Evolutionary conservation across 495 filamentous ascomycete species (phyloP), one percentile per base, ranked within the genome.

Genomic region (Daldinia vernicosa): DNA sequence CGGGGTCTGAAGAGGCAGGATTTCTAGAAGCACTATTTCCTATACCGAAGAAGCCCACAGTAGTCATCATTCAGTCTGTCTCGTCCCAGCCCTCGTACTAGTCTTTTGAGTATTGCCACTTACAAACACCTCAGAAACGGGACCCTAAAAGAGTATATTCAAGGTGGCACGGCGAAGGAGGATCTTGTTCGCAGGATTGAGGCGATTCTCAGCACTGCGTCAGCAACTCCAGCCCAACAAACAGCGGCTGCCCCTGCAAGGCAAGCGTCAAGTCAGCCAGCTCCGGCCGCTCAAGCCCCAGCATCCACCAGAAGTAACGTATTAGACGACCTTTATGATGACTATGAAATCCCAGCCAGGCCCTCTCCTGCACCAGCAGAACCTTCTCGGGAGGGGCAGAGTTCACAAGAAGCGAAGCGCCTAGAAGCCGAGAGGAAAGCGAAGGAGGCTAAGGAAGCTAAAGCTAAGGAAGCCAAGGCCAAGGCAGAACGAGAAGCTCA

Each of bases 11-110:
- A 62, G 95, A 97, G 80, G 93, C 93, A 14, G 87, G 86, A 2
- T 95, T 91, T 70, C 82, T 98, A 6, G 84, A 90, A 4, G 91
- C 92, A 4, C 90, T 97, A 74, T 97, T 90, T 72, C 92, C 92
- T 0, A 79, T 97, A 7, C 82, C 86, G 1, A 87, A 86, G 56
- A 89, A 89, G 50, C 95, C 95, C 0, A 89, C 91, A 5, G 77
- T 96, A 1, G 84, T 97, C 11, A 79, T 97, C 6, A 93, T 98
- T 63, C 84, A 86, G 91, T 92, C 78, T 27, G 89, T 77, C 14
- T 39, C 52, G 60, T 45, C 1, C 3, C 17, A 51, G 26, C 6
- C 37, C 15, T 35, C 24, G 17, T 15, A 15, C 9, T 19, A 8
- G 6, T 37, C 28, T 17, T 15, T 39, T 43, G 8, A 22, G 17